Evolutionary conservation across 1,284 basidiomycete genomes (phyloP).

Genomic region (Ceratobasidium papillatum): DNA sequence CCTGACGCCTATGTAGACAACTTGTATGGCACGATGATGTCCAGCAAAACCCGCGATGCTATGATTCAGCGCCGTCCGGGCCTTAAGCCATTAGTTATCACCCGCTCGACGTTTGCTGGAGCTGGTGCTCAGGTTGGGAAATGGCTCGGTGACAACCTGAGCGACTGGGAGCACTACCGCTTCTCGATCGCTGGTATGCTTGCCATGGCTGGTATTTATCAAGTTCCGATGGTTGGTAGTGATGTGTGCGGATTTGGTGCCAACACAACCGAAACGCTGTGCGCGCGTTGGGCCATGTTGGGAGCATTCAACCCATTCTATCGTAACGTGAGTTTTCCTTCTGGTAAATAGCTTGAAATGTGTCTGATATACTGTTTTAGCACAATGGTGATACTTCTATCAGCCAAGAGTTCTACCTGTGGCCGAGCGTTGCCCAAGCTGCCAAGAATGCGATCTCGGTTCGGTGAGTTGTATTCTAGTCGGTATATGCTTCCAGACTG

Average conservation of each 20-base stretch:
- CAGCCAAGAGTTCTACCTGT: conserved; percentile 74
- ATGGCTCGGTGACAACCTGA: conserved; percentile 71
- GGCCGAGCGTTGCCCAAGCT: conserved; percentile 65
- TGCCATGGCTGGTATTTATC: conserved; percentile 68
- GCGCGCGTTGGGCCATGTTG: conserved; percentile 72
- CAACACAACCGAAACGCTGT: conserved; percentile 69
- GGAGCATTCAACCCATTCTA: conserved; percentile 78
- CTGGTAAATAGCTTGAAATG: background rate
- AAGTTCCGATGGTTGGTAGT: conserved; percentile 73
- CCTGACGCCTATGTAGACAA: conserved; percentile 57
- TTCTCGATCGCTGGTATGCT: conserved; percentile 70
- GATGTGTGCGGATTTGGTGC: conserved; percentile 64
- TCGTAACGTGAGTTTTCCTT: conserved; percentile 62
- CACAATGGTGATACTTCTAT: conserved; percentile 65
- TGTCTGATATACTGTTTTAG: conserved; percentile 50
- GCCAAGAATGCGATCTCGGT: conserved; percentile 69
- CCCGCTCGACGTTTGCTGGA: conserved; percentile 75
- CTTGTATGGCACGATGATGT: conserved; percentile 77
- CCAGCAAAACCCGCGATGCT: conserved; percentile 65
- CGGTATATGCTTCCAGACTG: background rate
- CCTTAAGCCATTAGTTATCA: conserved; percentile 69
- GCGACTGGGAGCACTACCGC: conserved; percentile 44
- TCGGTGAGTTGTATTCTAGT: conserved; percentile 53
- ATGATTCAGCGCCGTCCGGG: conserved; percentile 69
- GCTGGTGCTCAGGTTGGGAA: conserved; percentile 71